These are phyloP conservation scores for Lactifluus volemus DNA, from an alignment of 768 basidiomycete genomes.

Conservation along the genomic window DNA sequence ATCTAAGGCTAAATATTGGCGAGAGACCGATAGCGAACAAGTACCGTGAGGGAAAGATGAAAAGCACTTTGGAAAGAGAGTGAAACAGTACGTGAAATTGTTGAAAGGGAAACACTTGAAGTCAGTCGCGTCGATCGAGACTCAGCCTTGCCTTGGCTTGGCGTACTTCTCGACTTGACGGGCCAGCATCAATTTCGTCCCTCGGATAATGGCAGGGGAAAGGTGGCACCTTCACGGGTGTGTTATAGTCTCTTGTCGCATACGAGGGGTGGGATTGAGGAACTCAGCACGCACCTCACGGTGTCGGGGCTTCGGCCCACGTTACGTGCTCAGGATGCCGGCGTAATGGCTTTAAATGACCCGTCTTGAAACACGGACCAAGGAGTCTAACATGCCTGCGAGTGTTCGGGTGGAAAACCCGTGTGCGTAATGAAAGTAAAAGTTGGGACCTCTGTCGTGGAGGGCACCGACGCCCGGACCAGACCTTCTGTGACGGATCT, in stretches of 20 bases:
- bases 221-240: too few relatives aligned
- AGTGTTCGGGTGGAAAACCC: constrained; percentile 52
- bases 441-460: constrained; percentile 54
- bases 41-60: constrained; percentile 79
- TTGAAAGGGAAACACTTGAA: constrained; percentile 71
- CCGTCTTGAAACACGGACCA: constrained; percentile 82
- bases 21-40: constrained; percentile 80
- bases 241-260: too few relatives aligned
- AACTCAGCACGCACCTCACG: too few relatives aligned
- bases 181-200: constrained; percentile 63
- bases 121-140: constrained; percentile 51
- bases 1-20: constrained; percentile 80
- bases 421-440: constrained; percentile 22
- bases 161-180: constrained; percentile 45
- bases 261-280: too few relatives aligned
- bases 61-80: constrained; percentile 77
- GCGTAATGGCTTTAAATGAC: too few relatives aligned
- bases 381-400: constrained; percentile 80
- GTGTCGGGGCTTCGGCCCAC: too few relatives aligned
- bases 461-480: constrained; percentile 69
- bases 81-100: constrained; percentile 78
- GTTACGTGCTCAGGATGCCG: too few relatives aligned
- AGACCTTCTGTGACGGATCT: constrained; percentile 64
- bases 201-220: constrained; percentile 48
- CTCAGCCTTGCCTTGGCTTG: constrained; percentile 47